Evolutionary conservation across 495 filamentous ascomycete genomes (phyloP).

Genomic region (Penicillium longicatenatum): DNA sequence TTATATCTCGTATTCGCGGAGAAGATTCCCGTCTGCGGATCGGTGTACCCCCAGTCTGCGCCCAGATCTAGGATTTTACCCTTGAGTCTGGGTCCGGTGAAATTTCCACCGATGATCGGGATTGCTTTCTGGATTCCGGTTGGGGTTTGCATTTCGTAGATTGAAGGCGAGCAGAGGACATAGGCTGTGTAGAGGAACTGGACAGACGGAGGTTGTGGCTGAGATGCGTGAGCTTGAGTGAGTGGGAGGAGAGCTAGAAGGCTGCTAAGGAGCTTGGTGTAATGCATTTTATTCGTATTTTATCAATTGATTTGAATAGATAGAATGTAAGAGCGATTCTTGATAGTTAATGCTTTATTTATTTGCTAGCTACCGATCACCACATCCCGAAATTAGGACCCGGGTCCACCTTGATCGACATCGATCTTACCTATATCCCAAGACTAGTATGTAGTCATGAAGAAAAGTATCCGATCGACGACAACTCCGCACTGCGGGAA

Average conservation of each 20-base stretch:
- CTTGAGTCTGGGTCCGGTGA: conserved; percentile 30
- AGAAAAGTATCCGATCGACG: neutral
- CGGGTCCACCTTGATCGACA: neutral
- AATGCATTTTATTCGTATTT: neutral
- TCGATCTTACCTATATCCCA: neutral
- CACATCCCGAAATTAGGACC: neutral
- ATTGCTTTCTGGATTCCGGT: conserved; percentile 29
- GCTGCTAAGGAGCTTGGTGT: neutral
- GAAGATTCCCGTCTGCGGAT: conserved; percentile 33
- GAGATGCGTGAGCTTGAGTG: neutral
- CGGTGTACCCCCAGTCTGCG: conserved; percentile 33
- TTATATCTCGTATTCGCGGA: conserved; percentile 38
- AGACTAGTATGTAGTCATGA: neutral
- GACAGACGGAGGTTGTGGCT: conserved; percentile 21
- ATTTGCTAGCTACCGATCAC: neutral
- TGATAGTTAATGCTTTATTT: too few species aligned
- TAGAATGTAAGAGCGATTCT: too few species aligned
- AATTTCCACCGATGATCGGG: conserved; percentile 37
- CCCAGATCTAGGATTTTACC: conserved; percentile 35
- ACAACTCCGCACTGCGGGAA: neutral
- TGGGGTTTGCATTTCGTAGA: conserved; percentile 22
- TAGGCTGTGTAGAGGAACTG: conserved; percentile 32
- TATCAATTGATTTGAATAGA: too few species aligned
- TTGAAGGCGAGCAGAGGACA: conserved; percentile 26
- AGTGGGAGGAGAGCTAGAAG: neutral